Evolutionary conservation across 2,329 filamentous ascomycete species (phyloP).

Genomic region (Trichoderma simmonsii): DNA sequence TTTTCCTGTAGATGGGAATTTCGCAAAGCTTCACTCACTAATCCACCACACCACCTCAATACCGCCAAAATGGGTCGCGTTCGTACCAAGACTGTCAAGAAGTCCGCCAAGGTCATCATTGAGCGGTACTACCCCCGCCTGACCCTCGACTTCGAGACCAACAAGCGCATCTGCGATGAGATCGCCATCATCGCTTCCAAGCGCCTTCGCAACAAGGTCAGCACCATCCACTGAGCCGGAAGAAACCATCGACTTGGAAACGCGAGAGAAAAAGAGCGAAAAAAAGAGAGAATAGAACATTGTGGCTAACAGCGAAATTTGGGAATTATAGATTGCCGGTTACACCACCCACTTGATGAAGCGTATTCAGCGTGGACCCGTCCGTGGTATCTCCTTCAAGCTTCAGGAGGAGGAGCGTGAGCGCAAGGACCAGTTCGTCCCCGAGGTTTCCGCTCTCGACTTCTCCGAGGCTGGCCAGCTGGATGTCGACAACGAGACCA

Average conservation of each 20-base stretch:
- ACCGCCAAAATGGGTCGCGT: slow-evolving; percentile 68
- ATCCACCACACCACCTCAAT: slow-evolving; percentile 33
- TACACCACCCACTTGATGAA: slow-evolving; percentile 99
- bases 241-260: not conserved
- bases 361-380: slow-evolving; percentile 98
- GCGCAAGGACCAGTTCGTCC: slow-evolving; percentile 99
- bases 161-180: slow-evolving; percentile 99
- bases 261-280: not conserved
- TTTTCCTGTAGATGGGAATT: slow-evolving; percentile 25
- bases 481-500: slow-evolving; percentile 95
- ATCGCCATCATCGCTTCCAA: slow-evolving; percentile 99
- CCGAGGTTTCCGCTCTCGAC: slow-evolving; percentile 97
- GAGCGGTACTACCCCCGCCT: slow-evolving; percentile 97
- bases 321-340: slow-evolving; percentile 71
- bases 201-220: slow-evolving; percentile 98
- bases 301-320: not conserved
- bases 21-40: slow-evolving; percentile 30
- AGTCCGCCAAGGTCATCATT: slow-evolving; percentile 98
- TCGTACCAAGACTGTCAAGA: slow-evolving; percentile 68
- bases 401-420: slow-evolving; percentile 99
- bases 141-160: slow-evolving; percentile 99
- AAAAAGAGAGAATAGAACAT: not conserved
- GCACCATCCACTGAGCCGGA: slow-evolving; percentile 19
- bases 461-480: slow-evolving; percentile 93
- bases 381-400: slow-evolving; percentile 99